phyloP scores from a whole-genome alignment of 2,329 filamentous ascomycete species.

The Diaporthe australafricana region DNA sequence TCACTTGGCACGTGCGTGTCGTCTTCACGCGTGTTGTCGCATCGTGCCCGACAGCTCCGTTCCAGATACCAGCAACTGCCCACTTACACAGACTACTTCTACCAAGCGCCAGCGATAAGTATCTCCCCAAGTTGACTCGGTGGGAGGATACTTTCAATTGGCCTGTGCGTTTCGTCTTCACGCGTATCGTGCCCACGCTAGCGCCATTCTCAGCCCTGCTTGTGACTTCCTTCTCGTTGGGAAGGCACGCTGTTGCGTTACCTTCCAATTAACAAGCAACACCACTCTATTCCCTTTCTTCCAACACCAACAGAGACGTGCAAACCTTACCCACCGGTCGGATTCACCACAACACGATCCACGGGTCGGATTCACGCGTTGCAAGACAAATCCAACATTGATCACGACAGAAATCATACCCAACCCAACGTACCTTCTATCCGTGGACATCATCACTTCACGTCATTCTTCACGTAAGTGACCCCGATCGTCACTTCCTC shows the following conservation, averaged over 20 bases:
- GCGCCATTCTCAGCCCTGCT: not conserved
- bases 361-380: too few relatives aligned
- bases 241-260: not conserved
- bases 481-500: too few relatives aligned
- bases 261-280: not conserved
- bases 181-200: constrained; percentile 8
- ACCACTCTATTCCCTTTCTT: not conserved
- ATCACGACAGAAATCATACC: too few relatives aligned
- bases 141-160: not conserved
- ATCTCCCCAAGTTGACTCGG: not conserved
- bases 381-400: not conserved
- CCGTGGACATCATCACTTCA: not conserved
- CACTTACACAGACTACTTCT: not conserved
- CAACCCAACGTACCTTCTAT: too few relatives aligned
- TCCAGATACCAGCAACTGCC: not conserved
- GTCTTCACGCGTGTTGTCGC: too few relatives aligned
- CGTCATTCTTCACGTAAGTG: not conserved
- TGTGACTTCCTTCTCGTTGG: not conserved
- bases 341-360: too few relatives aligned
- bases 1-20: too few relatives aligned
- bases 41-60: too few relatives aligned
- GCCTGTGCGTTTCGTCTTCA: not conserved
- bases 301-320: not conserved
- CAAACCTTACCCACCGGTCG: not conserved
- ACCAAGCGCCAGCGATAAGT: not conserved